phyloP scores from a whole-genome alignment of 768 basidiomycete species.

The Kwoniella newhampshirensis region DNA sequence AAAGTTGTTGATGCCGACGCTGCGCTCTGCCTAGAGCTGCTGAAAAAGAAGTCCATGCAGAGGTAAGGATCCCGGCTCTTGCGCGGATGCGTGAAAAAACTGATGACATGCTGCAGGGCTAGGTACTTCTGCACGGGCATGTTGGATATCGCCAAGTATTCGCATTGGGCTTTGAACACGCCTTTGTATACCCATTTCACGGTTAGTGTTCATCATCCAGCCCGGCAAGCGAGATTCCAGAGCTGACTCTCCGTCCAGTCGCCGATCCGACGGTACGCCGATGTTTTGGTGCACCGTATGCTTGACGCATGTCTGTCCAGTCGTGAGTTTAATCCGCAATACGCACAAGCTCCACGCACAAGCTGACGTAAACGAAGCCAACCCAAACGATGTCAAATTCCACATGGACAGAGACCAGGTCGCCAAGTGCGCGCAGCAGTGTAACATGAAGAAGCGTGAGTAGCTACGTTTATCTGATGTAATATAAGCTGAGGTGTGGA shows the following conservation, averaged over 20 bases:
- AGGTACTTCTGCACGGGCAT: constrained; percentile 99
- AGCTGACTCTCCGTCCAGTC: constrained; percentile 50
- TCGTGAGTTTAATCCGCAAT: constrained; percentile 32
- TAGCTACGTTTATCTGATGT: neutral
- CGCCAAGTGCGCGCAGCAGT: constrained; percentile 95
- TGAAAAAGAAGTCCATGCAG: constrained; percentile 88
- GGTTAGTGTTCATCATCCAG: constrained; percentile 25
- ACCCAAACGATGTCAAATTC: constrained; percentile 76
- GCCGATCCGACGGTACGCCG: constrained; percentile 72
- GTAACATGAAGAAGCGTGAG: constrained; percentile 72
- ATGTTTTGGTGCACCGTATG: constrained; percentile 93
- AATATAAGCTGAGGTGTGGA: neutral
- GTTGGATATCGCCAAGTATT: constrained; percentile 97
- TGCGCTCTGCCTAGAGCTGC: constrained; percentile 73
- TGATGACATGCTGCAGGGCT: constrained; percentile 57
- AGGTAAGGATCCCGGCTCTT: constrained; percentile 41
- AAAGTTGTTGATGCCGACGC: constrained; percentile 70
- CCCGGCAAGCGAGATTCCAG: constrained; percentile 61
- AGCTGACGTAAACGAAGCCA: constrained; percentile 22
- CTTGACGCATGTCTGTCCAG: constrained; percentile 73
- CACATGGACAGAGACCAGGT: constrained; percentile 97
- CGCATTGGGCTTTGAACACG: constrained; percentile 83
- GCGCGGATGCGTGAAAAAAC: neutral
- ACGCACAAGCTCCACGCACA: neutral
- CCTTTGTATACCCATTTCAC: constrained; percentile 75